Percentiles rank a stretch among this genome's conserved stretches.
Conservation (phyloP, 805 yeast species). For the Yamadazyma endophytica region DNA sequence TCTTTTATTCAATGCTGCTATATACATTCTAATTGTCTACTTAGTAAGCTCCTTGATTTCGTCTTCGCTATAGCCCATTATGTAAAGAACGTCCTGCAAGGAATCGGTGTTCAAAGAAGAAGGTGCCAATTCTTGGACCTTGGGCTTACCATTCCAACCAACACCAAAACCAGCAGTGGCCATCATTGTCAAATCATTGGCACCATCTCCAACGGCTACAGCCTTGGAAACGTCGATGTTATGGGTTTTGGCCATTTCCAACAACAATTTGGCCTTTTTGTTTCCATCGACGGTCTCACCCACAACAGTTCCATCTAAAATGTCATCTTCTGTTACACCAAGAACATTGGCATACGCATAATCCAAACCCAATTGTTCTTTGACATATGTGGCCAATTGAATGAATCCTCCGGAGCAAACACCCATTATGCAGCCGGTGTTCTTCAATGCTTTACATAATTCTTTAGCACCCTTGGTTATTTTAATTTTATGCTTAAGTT, state of each 20-base stretch:
- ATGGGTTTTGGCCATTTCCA: conserved; percentile 55
- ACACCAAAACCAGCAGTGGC: conserved; percentile 85
- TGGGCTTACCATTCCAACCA: conserved; percentile 97
- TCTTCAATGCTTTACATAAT: conserved; percentile 58
- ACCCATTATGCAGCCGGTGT: conserved; percentile 64
- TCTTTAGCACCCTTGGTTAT: conserved; percentile 87
- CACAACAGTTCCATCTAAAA: conserved; percentile 67
- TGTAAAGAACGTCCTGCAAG: conserved; percentile 71
- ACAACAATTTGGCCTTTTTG: conserved; percentile 70
- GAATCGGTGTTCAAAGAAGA: conserved; percentile 71
- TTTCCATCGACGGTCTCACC: conserved; percentile 87
- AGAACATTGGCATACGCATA: conserved; percentile 85
- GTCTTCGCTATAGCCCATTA: conserved; percentile 65
- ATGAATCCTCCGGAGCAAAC: conserved; percentile 94
- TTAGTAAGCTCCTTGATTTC: conserved; percentile 39
- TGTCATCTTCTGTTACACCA: conserved; percentile 39
- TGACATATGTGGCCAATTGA: conserved; percentile 77
- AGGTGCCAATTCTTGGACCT: conserved; percentile 82
- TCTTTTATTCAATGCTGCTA: conserved; percentile 1
- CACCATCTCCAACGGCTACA: conserved; percentile 95
- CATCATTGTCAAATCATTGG: conserved; percentile 95
- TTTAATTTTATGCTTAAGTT: conserved; percentile 60
- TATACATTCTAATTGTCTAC: conserved; percentile 4
- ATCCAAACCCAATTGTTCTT: conserved; percentile 64
- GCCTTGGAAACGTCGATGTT: conserved; percentile 47